Evolutionary conservation across 2,329 filamentous ascomycete genomes (phyloP).

Genomic region (Didymella lethalis): DNA sequence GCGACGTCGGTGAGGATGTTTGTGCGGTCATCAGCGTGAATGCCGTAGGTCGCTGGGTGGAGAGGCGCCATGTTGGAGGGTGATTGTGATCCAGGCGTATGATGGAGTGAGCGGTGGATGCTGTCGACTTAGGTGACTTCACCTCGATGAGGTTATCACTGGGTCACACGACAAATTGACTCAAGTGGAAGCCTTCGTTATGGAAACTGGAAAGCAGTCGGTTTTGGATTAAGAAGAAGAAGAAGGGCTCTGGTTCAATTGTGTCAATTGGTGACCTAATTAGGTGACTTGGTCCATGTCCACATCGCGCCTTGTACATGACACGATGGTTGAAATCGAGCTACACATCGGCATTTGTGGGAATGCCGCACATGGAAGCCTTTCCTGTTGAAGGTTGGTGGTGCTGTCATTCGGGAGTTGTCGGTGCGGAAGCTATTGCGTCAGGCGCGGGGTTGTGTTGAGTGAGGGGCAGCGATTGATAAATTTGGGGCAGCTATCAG

Average conservation of each 20-base stretch:
- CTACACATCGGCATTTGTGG: slow-evolving; percentile 15
- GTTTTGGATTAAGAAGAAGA: not conserved
- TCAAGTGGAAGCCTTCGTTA: not conserved
- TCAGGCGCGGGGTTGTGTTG: slow-evolving; percentile 35
- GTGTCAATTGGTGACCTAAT: not conserved
- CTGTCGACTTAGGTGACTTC: not conserved
- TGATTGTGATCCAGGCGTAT: not conserved
- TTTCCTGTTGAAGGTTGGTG: slow-evolving; percentile 16
- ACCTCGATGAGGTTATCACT: not conserved
- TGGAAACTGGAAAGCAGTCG: not conserved
- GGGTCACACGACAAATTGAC: not conserved
- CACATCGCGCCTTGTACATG: slow-evolving; percentile 24
- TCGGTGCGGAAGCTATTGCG: slow-evolving; percentile 31
- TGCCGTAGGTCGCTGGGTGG: slow-evolving; percentile 72
- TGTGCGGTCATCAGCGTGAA: slow-evolving; percentile 83
- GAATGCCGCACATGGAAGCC: slow-evolving; percentile 10
- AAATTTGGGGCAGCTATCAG: slow-evolving; percentile 27
- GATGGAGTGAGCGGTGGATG: not conserved
- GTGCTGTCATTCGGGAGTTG: slow-evolving; percentile 11
- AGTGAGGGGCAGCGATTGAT: slow-evolving; percentile 29
- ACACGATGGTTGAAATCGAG: not conserved
- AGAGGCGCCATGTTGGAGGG: slow-evolving; percentile 19
- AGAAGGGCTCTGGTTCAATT: not conserved
- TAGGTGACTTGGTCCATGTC: slow-evolving; percentile 16
- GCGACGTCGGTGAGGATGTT: slow-evolving; percentile 81